Percentiles rank a stretch among this genome's conserved stretches.
phyloP scores from a whole-genome alignment of 345 rosid species.

The Anacardium occidentale region DNA sequence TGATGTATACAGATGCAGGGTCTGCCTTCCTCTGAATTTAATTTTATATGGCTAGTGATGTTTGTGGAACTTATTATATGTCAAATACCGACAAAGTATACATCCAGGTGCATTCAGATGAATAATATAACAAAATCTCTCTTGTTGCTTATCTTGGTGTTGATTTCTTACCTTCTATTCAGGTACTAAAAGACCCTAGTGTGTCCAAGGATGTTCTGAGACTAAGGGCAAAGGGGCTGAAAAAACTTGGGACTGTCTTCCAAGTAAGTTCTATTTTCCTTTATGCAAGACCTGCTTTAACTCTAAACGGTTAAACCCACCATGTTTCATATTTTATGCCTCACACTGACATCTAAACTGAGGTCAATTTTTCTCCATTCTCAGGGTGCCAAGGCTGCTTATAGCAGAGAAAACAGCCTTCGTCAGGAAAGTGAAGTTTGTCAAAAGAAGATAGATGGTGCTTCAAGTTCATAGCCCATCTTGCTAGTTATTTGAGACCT shows the following conservation, averaged over 20 bases:
- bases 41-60: neutral
- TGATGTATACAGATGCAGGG: neutral
- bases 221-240: slow-evolving; percentile 66
- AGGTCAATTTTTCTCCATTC: slow-evolving; percentile 22
- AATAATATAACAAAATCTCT: neutral
- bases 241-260: slow-evolving; percentile 82
- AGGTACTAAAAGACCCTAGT: slow-evolving; percentile 89
- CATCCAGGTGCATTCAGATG: neutral
- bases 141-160: neutral
- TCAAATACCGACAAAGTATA: neutral
- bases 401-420: slow-evolving; percentile 74
- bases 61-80: neutral
- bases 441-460: slow-evolving; percentile 12
- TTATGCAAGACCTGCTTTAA: neutral
- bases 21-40: too few relatives aligned
- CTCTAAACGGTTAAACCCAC: neutral
- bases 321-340: slow-evolving; percentile 1
- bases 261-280: slow-evolving; percentile 50
- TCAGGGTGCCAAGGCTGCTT: slow-evolving; percentile 81
- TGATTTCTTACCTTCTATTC: slow-evolving; percentile 14
- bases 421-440: slow-evolving; percentile 44
- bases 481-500: neutral
- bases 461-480: slow-evolving; percentile 26
- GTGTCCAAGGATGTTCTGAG: slow-evolving; percentile 63
- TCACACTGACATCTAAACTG: neutral